Conservation (phyloP, 2,329 filamentous ascomycete species). For the Fonsecaea erecta region DNA sequence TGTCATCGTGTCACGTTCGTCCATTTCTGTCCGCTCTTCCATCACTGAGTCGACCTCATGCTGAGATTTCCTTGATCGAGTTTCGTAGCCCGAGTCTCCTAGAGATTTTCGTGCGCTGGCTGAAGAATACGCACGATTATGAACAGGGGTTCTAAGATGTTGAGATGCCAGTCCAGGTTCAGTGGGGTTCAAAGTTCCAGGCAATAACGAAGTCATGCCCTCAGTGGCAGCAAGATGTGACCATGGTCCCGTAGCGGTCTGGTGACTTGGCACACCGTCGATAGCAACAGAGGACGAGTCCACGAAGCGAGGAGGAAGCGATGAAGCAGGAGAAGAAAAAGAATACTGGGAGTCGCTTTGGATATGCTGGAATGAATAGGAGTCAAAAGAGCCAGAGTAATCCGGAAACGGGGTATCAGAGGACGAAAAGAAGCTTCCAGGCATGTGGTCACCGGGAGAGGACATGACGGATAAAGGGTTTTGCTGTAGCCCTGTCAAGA, state of each 20-base stretch:
- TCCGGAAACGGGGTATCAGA: conserved; percentile 11
- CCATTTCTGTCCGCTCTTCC: conserved; percentile 15
- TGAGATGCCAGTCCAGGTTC: conserved; percentile 5
- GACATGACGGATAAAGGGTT: conserved; percentile 23
- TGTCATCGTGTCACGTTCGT: conserved; percentile 1
- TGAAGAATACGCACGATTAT: conserved; percentile 14
- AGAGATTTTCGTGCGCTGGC: conserved; percentile 27
- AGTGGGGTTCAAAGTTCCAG: conserved; percentile 4
- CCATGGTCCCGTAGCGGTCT: conserved; percentile 23
- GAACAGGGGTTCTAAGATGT: conserved; percentile 9
- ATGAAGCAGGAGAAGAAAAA: conserved; percentile 13
- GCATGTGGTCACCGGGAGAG: conserved; percentile 17
- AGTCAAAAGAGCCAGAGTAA: conserved; percentile 18
- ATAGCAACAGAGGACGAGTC: conserved; percentile 6
- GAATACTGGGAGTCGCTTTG: conserved; percentile 21
- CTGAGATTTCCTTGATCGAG: conserved; percentile 21
- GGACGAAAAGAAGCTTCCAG: conserved; percentile 15
- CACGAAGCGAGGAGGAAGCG: conserved; percentile 14
- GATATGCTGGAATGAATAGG: conserved; percentile 8
- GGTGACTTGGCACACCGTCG: conserved; percentile 22
- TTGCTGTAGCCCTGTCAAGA: conserved; percentile 28
- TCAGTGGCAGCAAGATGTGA: conserved; percentile 20
- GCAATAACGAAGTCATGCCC: conserved; percentile 11
- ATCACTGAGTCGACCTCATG: conserved; percentile 22
- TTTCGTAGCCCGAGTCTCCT: conserved; percentile 30